Conservation (phyloP, 2,329 filamentous ascomycete species). For the Didymella sp. region DNA sequence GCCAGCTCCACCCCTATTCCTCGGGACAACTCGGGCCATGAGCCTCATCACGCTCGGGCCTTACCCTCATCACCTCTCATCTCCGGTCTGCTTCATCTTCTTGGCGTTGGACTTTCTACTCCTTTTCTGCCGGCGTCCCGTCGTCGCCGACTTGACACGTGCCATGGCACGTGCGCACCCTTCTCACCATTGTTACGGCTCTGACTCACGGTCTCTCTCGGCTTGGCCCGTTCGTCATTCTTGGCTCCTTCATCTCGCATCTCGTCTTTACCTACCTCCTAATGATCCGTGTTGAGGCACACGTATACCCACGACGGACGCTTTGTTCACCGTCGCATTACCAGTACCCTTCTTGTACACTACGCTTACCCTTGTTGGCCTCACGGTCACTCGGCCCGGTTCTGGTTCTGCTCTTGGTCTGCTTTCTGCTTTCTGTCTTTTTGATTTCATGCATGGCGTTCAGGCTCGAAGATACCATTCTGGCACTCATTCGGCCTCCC, state of each 20-base stretch:
- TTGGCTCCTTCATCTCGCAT: conserved; percentile 22
- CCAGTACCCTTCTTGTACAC: conserved; percentile 41
- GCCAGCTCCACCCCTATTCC: conserved; percentile 19
- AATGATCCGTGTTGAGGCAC: conserved; percentile 24
- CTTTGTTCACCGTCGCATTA: conserved; percentile 12
- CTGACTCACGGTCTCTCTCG: conserved; percentile 30
- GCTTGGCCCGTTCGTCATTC: conserved; percentile 16
- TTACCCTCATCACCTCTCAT: conserved; percentile 21
- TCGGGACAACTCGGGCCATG: conserved; percentile 6
- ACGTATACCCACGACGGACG: conserved; percentile 17
- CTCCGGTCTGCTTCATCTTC: conserved; percentile 22
- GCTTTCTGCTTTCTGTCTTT: conserved; percentile 16
- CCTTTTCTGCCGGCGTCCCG: conserved; percentile 20
- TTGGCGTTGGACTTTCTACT: conserved; percentile 15
- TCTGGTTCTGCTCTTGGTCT: conserved; percentile 23
- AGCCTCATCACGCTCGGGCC: conserved; percentile 13
- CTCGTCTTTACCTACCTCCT: conserved; percentile 17
- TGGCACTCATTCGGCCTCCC: conserved; percentile 40
- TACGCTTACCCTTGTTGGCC: conserved; percentile 35
- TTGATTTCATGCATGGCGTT: conserved; percentile 34
- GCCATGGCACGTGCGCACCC: conserved; percentile 24
- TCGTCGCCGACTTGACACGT: conserved; percentile 23
- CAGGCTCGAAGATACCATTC: conserved; percentile 39
- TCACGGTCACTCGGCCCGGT: conserved; percentile 26
- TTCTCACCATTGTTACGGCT: conserved; percentile 28